Evolutionary conservation across 495 filamentous ascomycete genomes (phyloP), one percentile per base, ranked within the genome.

Genomic region (Cercophora samala): DNA sequence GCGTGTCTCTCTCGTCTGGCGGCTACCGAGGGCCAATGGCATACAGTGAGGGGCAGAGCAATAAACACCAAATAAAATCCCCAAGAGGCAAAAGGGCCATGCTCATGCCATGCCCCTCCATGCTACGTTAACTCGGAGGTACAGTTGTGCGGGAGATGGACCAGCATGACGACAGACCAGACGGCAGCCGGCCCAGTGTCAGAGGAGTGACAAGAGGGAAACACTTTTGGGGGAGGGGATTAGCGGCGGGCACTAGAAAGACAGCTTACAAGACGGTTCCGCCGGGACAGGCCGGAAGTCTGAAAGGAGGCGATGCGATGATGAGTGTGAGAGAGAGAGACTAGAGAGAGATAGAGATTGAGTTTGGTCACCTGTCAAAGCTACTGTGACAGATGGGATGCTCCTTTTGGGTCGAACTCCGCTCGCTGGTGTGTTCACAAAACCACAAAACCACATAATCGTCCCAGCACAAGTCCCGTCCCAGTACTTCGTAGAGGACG

Each of bases 91-190:
- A 46, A 46, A 46, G 22, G n/a, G n/a, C 53, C 53, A 23, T 23
- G n/a, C n/a, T 21, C 53, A 56, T 23, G 53, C 53, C 22, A 23
- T 19, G 22, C 5, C n/a, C 11, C 4, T 8, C 53, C 53, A 62
- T 62, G 60, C 32, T 46, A 62, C 60, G 60, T 62, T 62, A 62
- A 62, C 60, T 62, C 32, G 17, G 60, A 23, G 60, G 26, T 29
- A 5, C 53, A 23, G 53, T 23, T 56, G 53, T 19, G 53, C n/a
- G 53, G n/a, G 53, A 21, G 53, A 56, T 56, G 53, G n/a, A 21
- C n/a, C n/a, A 56, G 22, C 60, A 62, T 62, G 29, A 62, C 60
- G 60, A 42, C 60, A 62, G 53, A 22, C 52, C 15, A 54, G 52
- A 54, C 15, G 19, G 52, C 19, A 18, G 19, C 52, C 26, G 26